These are phyloP conservation scores for Chlorella ohadii DNA, from an alignment of 139 green algal species.

Conservation along the genomic window DNA sequence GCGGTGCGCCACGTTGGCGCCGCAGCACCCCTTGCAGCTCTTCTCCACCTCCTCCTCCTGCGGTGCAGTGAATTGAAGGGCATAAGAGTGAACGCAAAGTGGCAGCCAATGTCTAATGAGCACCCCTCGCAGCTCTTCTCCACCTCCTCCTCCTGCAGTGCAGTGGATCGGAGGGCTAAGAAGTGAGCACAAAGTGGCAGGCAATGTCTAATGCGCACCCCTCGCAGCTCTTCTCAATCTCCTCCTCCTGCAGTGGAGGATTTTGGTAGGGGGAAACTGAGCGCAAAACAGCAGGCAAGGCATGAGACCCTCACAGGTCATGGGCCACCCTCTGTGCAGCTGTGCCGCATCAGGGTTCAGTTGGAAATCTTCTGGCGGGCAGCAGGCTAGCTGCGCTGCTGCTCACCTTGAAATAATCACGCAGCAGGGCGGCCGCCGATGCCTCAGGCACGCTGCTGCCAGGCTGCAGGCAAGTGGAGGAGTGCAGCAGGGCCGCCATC, in stretches of 20 bases:
- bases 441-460: background rate
- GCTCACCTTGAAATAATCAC: constrained; percentile 52
- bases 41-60: constrained; percentile 67
- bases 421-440: constrained; percentile 41
- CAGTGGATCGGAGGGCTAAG: background rate
- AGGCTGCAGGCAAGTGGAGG: background rate
- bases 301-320: too few species aligned
- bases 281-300: too few species aligned
- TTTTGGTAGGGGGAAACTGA: too few species aligned
- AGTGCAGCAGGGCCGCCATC: too few species aligned
- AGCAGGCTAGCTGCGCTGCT: background rate
- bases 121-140: constrained; percentile 74
- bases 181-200: too few species aligned
- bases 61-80: background rate
- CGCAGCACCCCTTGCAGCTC: constrained; percentile 66
- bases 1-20: constrained; percentile 39
- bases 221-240: background rate
- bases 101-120: background rate
- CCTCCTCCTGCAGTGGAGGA: background rate
- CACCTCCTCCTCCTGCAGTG: constrained; percentile 52
- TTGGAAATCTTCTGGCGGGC: too few species aligned
- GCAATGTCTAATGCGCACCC: constrained; percentile 50
- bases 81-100: too few species aligned
- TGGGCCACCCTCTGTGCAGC: too few species aligned
- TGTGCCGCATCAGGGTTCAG: too few species aligned